Evolutionary conservation across 495 filamentous ascomycete species (phyloP).

Genomic region (Trichoderma erinaceum): DNA sequence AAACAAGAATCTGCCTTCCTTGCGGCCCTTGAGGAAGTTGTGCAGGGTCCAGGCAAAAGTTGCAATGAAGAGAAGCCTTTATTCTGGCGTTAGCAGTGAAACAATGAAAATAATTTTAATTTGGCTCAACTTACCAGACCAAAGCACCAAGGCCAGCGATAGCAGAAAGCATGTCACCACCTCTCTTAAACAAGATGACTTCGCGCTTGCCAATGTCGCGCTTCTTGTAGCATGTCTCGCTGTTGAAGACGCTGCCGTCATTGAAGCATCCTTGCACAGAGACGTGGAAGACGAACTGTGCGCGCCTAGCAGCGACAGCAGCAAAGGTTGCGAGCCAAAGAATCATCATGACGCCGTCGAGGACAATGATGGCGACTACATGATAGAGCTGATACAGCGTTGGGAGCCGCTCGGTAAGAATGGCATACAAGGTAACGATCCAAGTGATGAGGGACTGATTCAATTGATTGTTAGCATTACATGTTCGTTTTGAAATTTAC

Average conservation of each 20-base stretch:
- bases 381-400: slow-evolving; percentile 35
- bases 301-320: slow-evolving; percentile 35
- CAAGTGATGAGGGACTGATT: slow-evolving; percentile 40
- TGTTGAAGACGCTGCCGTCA: slow-evolving; percentile 35
- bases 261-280: slow-evolving; percentile 28
- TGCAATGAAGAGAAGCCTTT: slow-evolving; percentile 40
- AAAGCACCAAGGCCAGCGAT: slow-evolving; percentile 42
- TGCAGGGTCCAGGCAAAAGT: slow-evolving; percentile 39
- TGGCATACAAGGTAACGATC: slow-evolving; percentile 34
- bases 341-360: slow-evolving; percentile 41
- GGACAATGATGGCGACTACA: slow-evolving; percentile 40
- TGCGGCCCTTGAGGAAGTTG: slow-evolving; percentile 35
- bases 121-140: slow-evolving; percentile 24
- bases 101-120: not conserved
- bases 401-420: slow-evolving; percentile 37
- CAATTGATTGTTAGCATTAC: slow-evolving; percentile 1
- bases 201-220: slow-evolving; percentile 21
- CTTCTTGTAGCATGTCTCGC: slow-evolving; percentile 29
- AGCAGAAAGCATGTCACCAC: slow-evolving; percentile 30
- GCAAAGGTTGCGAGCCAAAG: slow-evolving; percentile 45
- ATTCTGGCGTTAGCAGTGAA: slow-evolving; percentile 2
- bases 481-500: slow-evolving; percentile 14
- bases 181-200: slow-evolving; percentile 25
- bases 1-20: slow-evolving; percentile 22
- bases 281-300: slow-evolving; percentile 31